Conservation (phyloP, 257 asterid species). For the Vinca minor region DNA sequence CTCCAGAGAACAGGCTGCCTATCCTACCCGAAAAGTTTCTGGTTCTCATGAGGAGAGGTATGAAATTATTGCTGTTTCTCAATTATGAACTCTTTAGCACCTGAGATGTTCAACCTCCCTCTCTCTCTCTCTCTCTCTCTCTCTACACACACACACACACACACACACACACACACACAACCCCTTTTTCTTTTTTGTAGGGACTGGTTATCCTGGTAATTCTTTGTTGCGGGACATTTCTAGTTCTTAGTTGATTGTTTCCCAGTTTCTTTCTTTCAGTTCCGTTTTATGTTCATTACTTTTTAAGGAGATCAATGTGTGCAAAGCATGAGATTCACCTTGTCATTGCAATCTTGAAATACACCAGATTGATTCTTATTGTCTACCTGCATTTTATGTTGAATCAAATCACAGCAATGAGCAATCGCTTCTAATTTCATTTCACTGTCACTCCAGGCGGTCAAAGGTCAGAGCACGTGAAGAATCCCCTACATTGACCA, state of each 20-base stretch:
- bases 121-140: background rate
- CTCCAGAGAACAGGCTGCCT: conserved; percentile 24
- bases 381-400: background rate
- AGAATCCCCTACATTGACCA: conserved; percentile 35
- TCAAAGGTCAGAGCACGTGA: conserved; percentile 28
- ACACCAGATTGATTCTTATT: background rate
- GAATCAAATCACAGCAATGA: background rate
- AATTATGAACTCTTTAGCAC: background rate
- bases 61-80: conserved; percentile 1
- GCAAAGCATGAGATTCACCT: background rate
- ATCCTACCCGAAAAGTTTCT: conserved; percentile 27
- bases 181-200: background rate
- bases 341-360: background rate
- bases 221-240: background rate
- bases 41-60: conserved; percentile 53
- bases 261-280: background rate
- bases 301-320: background rate
- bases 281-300: background rate
- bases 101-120: background rate
- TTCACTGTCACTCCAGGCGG: conserved; percentile 31
- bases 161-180: no score
- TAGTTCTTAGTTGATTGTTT: background rate
- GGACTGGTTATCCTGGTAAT: background rate
- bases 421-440: background rate
- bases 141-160: no score